phyloP scores from a whole-genome alignment of 2,329 filamentous ascomycete genomes.

The Polychaeton citri region DNA sequence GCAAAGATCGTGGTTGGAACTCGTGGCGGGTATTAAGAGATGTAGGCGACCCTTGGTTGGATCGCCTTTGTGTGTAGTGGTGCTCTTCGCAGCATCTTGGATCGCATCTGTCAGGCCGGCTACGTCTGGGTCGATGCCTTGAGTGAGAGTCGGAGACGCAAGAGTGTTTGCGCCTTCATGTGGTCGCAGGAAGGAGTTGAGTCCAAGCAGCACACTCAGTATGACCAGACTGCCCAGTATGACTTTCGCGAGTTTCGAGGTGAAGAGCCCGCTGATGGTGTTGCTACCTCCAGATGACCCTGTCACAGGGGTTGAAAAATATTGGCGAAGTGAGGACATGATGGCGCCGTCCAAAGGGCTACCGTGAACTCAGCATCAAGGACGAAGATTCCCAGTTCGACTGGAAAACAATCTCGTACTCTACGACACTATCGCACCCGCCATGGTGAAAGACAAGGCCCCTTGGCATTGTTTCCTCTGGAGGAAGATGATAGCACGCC shows the following conservation, averaged over 20 bases:
- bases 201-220: neutral
- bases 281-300: neutral
- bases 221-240: neutral
- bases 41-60: constrained; percentile 30
- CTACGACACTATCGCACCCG: too few species aligned
- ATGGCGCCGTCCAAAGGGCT: neutral
- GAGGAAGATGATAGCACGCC: too few species aligned
- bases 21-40: constrained; percentile 39
- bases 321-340: neutral
- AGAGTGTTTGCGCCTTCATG: neutral
- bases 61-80: neutral
- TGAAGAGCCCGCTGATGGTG: neutral
- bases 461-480: too few species aligned
- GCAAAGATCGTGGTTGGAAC: constrained; percentile 40
- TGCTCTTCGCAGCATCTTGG: neutral
- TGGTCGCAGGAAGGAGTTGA: neutral
- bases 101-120: too few species aligned
- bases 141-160: neutral
- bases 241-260: neutral
- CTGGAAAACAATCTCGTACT: too few species aligned
- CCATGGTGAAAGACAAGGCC: too few species aligned
- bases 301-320: neutral
- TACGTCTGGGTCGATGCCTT: neutral
- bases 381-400: too few species aligned
- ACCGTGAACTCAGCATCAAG: neutral